Percentiles rank a stretch among this genome's conserved stretches.
These are phyloP conservation scores for Syncephalastrum monosporum DNA, from an alignment of 371 early-diverging fungal species.

Conservation along the genomic window DNA sequence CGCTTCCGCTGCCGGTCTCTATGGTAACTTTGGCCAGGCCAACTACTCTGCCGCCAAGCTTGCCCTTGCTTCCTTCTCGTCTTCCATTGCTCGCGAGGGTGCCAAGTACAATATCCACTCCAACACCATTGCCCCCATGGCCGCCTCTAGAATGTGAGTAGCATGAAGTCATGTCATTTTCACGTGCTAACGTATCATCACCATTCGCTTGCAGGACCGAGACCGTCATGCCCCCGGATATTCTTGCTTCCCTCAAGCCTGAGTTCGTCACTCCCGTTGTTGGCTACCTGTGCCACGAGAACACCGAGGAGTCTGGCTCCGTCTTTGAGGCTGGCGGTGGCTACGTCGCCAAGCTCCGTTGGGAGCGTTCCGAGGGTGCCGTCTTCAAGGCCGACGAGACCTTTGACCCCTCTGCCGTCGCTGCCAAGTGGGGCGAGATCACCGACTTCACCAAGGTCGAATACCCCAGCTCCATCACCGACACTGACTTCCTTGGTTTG, in stretches of 20 bases:
- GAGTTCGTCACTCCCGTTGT: conserved; percentile 97
- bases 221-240: conserved; percentile 92
- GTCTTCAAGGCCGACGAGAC: conserved; percentile 90
- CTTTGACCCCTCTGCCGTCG: conserved; percentile 85
- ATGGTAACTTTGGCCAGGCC: conserved; percentile 99
- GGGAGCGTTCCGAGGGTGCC: conserved; percentile 89
- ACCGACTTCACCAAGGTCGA: conserved; percentile 72
- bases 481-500: conserved; percentile 83
- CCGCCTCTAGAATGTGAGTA: conserved; percentile 89
- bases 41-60: conserved; percentile 96
- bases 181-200: conserved; percentile 3
- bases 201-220: conserved; percentile 56
- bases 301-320: conserved; percentile 81
- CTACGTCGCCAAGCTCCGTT: conserved; percentile 89
- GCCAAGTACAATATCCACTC: conserved; percentile 86
- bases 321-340: conserved; percentile 96
- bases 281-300: conserved; percentile 89
- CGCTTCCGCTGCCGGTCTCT: conserved; percentile 96
- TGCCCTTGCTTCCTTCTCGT: conserved; percentile 88
- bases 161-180: conserved; percentile 1
- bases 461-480: conserved; percentile 77
- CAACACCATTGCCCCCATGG: conserved; percentile 97
- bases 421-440: conserved; percentile 73
- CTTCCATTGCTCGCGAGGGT: conserved; percentile 93
- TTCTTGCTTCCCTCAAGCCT: conserved; percentile 91